These are phyloP conservation scores for Thermomyces lanuginosus DNA, from an alignment of 2,329 filamentous ascomycete species.

Conservation along the genomic window DNA sequence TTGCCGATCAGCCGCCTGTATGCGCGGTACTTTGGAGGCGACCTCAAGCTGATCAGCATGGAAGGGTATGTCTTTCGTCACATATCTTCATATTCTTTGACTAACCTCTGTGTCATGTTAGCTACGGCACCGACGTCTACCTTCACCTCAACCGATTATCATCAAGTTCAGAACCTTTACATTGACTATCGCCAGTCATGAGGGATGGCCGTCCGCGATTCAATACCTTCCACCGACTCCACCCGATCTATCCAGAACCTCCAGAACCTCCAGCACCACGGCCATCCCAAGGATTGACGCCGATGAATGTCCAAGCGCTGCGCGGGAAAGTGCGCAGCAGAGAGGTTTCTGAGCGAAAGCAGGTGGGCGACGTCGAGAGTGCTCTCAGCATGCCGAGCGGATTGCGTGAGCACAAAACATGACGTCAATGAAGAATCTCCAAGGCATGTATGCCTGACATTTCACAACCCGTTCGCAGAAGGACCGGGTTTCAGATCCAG, in stretches of 20 bases:
- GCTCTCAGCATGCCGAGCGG: too few species aligned
- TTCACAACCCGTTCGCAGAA: too few species aligned
- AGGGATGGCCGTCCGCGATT: constrained; percentile 46
- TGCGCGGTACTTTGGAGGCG: constrained; percentile 91
- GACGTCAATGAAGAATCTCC: too few species aligned
- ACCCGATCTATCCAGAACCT: constrained; percentile 22
- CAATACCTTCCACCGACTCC: constrained; percentile 25
- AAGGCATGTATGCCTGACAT: too few species aligned
- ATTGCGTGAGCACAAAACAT: constrained; percentile 10
- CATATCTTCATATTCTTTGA: constrained; percentile 3
- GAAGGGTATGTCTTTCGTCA: constrained; percentile 56
- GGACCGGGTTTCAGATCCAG: too few species aligned
- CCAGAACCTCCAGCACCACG: constrained; percentile 8
- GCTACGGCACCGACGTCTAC: constrained; percentile 96
- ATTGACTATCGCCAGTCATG: constrained; percentile 84
- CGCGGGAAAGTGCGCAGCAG: constrained; percentile 53
- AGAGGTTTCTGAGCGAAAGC: constrained; percentile 72
- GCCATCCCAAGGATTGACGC: constrained; percentile 36
- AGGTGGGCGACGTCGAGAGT: constrained; percentile 80
- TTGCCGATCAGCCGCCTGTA: constrained; percentile 87
- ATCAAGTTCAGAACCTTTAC: constrained; percentile 85
- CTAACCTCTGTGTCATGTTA: constrained; percentile 26
- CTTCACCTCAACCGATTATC: constrained; percentile 92
- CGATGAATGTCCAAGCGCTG: constrained; percentile 39
- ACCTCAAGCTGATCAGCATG: constrained; percentile 97